Evolutionary conservation across 768 basidiomycete species (phyloP).

Genomic region (Lactifluus subvellereus): DNA sequence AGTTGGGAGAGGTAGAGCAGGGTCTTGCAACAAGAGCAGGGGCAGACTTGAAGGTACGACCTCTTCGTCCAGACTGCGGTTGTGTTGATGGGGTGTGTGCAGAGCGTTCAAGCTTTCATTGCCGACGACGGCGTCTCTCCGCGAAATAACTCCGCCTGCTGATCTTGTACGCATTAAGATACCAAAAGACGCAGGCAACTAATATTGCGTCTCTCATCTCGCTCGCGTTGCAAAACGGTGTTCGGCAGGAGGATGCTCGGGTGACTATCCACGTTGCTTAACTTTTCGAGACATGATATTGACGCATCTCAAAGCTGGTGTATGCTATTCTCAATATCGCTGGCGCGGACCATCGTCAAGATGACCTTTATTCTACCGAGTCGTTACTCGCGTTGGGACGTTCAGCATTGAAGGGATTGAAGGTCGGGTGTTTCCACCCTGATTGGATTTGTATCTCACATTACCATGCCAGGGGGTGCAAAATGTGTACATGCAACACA

Average conservation of each 20-base stretch:
- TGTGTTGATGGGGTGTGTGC: slow-evolving; percentile 3
- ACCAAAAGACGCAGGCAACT: slow-evolving; percentile 81
- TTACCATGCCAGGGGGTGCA: slow-evolving; percentile 75
- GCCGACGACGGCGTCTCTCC: slow-evolving; percentile 59
- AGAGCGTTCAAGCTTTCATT: slow-evolving; percentile 82
- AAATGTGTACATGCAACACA: slow-evolving; percentile 98
- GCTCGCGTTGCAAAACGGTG: slow-evolving; percentile 68
- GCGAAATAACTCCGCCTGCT: slow-evolving; percentile 81
- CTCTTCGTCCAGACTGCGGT: not conserved
- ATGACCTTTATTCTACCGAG: slow-evolving; percentile 94
- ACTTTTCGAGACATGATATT: not conserved
- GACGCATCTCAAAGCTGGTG: slow-evolving; percentile 58
- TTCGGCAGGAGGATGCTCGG: slow-evolving; percentile 68
- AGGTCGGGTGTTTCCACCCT: slow-evolving; percentile 43
- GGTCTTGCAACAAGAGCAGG: slow-evolving; percentile 90
- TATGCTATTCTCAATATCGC: slow-evolving; percentile 90
- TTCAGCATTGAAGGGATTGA: slow-evolving; percentile 91
- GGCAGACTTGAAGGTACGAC: slow-evolving; percentile 73
- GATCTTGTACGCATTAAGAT: slow-evolving; percentile 88
- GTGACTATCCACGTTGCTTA: slow-evolving; percentile 35
- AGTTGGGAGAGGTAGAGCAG: slow-evolving; percentile 93
- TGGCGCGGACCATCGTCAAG: slow-evolving; percentile 93
- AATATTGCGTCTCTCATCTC: slow-evolving; percentile 79
- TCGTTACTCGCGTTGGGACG: slow-evolving; percentile 91
- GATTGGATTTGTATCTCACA: slow-evolving; percentile 11